Conservation (phyloP, 2,329 filamentous ascomycete genomes). For the Geosmithia morbida region DNA sequence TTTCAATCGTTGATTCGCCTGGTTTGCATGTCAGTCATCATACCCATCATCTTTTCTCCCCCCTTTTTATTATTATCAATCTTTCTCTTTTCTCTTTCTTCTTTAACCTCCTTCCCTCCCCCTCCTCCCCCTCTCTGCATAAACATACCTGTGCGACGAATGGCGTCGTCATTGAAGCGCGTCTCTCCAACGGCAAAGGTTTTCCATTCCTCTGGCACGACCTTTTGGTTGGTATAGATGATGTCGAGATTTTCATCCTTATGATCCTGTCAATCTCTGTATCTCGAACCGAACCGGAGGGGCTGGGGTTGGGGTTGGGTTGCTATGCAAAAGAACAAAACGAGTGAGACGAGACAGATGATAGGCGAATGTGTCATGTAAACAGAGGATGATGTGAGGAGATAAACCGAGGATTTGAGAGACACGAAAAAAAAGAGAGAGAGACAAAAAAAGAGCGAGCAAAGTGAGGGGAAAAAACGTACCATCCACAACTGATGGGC, state of each 20-base stretch:
- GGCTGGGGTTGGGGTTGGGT: too few species aligned
- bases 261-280: background rate
- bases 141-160: constrained; percentile 28
- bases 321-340: too few species aligned
- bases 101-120: too few species aligned
- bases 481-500: constrained; percentile 47
- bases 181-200: constrained; percentile 37
- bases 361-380: too few species aligned
- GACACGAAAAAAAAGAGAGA: background rate
- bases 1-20: constrained; percentile 34
- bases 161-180: constrained; percentile 37
- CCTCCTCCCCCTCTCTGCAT: too few species aligned
- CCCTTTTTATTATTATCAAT: too few species aligned
- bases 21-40: too few species aligned
- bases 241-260: constrained; percentile 39
- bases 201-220: constrained; percentile 31
- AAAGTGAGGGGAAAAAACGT: constrained; percentile 5
- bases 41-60: too few species aligned
- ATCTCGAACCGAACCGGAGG: too few species aligned
- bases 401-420: background rate
- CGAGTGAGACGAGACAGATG: too few species aligned
- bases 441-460: background rate
- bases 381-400: background rate
- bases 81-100: background rate
- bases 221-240: constrained; percentile 37